Conservation (phyloP, 306 rosid species). For the Arachis hypogaea region DNA sequence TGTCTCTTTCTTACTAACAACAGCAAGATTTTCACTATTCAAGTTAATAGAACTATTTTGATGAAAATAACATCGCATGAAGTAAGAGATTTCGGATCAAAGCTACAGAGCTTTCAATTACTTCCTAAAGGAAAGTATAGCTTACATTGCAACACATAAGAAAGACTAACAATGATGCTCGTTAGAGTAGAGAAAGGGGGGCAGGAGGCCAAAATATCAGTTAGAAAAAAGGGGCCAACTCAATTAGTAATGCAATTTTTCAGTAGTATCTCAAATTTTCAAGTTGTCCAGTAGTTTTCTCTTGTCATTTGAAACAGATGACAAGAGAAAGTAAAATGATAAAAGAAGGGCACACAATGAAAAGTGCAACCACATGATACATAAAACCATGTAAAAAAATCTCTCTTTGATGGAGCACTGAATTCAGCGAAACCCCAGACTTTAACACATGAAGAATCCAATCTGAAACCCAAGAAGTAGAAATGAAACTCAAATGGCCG, state of each 20-base stretch:
- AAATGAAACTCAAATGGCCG: neutral
- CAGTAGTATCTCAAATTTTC: neutral
- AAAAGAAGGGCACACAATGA: neutral
- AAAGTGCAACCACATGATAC: neutral
- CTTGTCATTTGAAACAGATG: neutral
- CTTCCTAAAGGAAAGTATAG: conserved; percentile 9
- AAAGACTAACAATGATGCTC: neutral
- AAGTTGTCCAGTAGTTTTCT: neutral
- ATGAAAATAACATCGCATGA: conserved; percentile 4
- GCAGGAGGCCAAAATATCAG: neutral
- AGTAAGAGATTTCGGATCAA: conserved; percentile 2
- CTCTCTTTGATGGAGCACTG: neutral
- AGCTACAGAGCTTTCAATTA: neutral
- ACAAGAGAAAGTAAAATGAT: neutral
- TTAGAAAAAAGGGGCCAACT: neutral
- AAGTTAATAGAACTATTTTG: conserved; percentile 29
- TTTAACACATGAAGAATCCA: neutral
- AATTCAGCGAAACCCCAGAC: neutral
- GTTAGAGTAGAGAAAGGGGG: neutral
- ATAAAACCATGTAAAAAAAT: conserved; percentile 9
- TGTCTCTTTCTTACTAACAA: conserved; percentile 78
- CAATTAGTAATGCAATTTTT: neutral
- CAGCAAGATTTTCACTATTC: conserved; percentile 21
- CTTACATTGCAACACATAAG: neutral
- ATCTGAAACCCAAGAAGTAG: neutral